phyloP scores from a whole-genome alignment of 2,329 filamentous ascomycete species.

The Xylariaceae sp. region DNA sequence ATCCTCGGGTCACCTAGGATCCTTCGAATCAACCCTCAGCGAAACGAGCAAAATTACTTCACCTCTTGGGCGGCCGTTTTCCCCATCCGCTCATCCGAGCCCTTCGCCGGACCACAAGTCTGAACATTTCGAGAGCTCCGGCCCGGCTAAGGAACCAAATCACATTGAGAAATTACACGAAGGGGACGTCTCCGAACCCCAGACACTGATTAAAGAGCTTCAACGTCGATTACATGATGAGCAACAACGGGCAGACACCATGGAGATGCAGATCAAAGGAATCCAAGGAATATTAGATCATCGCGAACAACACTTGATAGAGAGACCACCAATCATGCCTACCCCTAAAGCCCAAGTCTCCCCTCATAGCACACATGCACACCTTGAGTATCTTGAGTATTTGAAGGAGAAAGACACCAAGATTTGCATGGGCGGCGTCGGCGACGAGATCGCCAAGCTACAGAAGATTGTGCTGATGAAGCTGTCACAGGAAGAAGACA shows the following conservation, averaged over 20 bases:
- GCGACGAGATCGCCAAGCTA: neutral
- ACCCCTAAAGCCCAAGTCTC: neutral
- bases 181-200: neutral
- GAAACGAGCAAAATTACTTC: neutral
- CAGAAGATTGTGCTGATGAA: neutral
- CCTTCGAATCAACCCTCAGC: neutral
- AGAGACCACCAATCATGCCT: neutral
- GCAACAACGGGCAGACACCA: neutral
- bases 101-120: neutral
- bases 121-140: neutral
- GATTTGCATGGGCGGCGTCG: neutral
- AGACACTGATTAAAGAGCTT: neutral
- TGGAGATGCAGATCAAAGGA: neutral
- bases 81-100: neutral
- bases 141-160: neutral
- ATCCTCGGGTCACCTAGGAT: neutral
- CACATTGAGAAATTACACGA: neutral
- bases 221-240: neutral
- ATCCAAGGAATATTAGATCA: neutral
- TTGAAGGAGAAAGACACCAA: neutral
- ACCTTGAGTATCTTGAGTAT: neutral
- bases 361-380: neutral
- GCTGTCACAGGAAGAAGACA: neutral
- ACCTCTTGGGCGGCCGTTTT: neutral
- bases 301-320: neutral